Base-by-base conservation (phyloP, 352 stramenopile species). In the Hyaloperonospora arabidopsidis region DNA sequence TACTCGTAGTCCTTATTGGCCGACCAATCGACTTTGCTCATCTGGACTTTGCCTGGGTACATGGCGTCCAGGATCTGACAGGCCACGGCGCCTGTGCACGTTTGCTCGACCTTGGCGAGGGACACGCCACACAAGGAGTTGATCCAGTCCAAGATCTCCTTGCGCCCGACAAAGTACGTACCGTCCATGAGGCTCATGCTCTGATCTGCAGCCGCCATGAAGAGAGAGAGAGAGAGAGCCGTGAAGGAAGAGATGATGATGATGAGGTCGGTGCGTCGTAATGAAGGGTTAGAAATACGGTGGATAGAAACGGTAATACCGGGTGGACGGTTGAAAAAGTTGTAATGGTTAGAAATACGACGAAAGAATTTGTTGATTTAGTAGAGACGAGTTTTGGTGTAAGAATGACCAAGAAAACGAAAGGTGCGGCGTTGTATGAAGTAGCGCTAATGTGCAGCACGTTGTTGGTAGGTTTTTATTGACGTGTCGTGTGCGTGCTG, bases 81-180 rank as follows among this genome's bases (percentile, higher is more conserved):
- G 5, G 96, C 96, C 40, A 98, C 79, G 3, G 96, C 96, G 43
- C 97, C 97, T 28, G 86, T 95, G 59, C 76, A 92, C 36, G 96
- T 98, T 67, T 99, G 87, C 74, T 99, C 96, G 49, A 99, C 96
- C 68, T 99, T 99, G 49, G 68, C 66, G 7, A 99, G 80, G 58
- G 87, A 95, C 23, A 98, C 75, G 52, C 86, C 72, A 54, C 98
- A 91, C 15, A 97, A 86, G n/a, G 64, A 68, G 72, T 99, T 99
- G 57, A 99, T 86, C 93, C 97, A 99, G 51, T 98, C 89, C 34
- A 99, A 67, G 55, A 99, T 96, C 68, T 98, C 95, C 54, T 96
- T 97, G 21, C 95, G 87, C 6, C 93, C 95, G 43, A 97, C 92
- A 76, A 98, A 98, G 81, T 97, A 98, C 57, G 94, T 96, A 57